These are phyloP conservation scores for Zanthoxylum bungeanum DNA, from an alignment of 345 rosid genomes.

Conservation along the genomic window DNA sequence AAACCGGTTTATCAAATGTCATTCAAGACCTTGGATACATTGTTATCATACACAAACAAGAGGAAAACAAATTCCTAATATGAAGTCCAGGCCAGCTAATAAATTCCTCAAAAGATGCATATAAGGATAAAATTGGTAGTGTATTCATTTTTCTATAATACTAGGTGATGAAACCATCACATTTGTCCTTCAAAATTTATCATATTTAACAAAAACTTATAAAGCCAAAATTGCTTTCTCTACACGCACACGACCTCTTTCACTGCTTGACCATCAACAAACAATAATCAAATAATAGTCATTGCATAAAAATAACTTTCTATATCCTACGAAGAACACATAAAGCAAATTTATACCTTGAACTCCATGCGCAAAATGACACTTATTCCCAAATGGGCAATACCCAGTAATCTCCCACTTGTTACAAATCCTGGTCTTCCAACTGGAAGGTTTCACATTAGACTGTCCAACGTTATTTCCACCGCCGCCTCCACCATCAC, in stretches of 20 bases:
- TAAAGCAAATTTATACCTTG: conserved; percentile 47
- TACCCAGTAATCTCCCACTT: conserved; percentile 97
- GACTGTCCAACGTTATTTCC: conserved; percentile 34
- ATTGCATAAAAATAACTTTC: not conserved
- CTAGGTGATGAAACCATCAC: not conserved
- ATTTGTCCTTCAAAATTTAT: not conserved
- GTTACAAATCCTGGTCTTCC: conserved; percentile 97
- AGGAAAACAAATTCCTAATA: not conserved
- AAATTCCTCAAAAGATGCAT: not conserved
- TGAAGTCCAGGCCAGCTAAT: not conserved
- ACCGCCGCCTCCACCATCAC: conserved; percentile 11
- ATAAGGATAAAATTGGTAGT: not conserved
- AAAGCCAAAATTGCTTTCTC: not conserved
- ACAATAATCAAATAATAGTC: conserved; percentile 2
- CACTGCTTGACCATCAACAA: not conserved
- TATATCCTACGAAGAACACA: conserved; percentile 2
- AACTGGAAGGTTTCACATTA: conserved; percentile 80
- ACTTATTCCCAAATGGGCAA: conserved; percentile 92
- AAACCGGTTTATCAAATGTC: not conserved
- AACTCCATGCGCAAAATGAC: conserved; percentile 95
- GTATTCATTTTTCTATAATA: not conserved
- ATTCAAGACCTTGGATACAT: not conserved
- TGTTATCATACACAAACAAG: not conserved
- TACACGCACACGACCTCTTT: not conserved
- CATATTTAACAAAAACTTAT: not conserved